These are phyloP conservation scores for Parachlorella kessleri DNA, from an alignment of 139 green algal species.

Conservation along the genomic window DNA sequence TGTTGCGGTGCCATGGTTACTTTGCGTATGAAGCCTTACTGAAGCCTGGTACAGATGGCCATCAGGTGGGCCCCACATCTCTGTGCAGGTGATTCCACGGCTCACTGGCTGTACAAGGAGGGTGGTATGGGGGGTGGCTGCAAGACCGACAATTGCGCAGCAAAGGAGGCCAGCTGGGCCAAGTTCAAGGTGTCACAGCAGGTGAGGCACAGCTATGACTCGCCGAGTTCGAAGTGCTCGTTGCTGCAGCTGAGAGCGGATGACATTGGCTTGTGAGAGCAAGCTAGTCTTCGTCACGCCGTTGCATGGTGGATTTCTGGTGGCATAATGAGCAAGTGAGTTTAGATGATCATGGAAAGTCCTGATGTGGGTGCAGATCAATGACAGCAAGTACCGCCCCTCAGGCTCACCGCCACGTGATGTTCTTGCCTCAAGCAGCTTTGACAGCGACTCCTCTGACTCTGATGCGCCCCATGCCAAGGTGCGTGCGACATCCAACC, in stretches of 20 bases:
- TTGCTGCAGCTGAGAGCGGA: background rate
- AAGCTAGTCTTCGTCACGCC: background rate
- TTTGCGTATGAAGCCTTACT: too few relatives aligned
- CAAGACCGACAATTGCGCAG: background rate
- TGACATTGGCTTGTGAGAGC: background rate
- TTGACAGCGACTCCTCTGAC: background rate
- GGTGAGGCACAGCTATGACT: slow-evolving; percentile 1
- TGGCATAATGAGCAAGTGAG: background rate
- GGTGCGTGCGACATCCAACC: too few relatives aligned
- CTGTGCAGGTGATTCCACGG: slow-evolving; percentile 49
- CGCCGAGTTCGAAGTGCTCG: background rate
- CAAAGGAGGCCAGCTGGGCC: slow-evolving; percentile 35
- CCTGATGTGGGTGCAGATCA: slow-evolving; percentile 10
- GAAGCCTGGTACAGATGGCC: too few relatives aligned
- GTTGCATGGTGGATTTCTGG: background rate
- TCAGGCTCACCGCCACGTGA: slow-evolving; percentile 45
- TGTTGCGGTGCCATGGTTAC: too few relatives aligned
- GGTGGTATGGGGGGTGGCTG: background rate
- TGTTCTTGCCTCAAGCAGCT: too few relatives aligned
- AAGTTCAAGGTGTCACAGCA: slow-evolving; percentile 33
- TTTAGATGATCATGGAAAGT: background rate
- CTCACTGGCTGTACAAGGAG: slow-evolving; percentile 99
- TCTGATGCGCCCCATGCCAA: background rate
- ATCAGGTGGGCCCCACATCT: too few relatives aligned
- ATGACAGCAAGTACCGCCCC: slow-evolving; percentile 59